A percentile compares a stretch with the other conserved stretches of the same genome.
These are phyloP conservation scores for Zostera marina DNA, from an alignment of 116 monocot species.

Conservation along the genomic window DNA sequence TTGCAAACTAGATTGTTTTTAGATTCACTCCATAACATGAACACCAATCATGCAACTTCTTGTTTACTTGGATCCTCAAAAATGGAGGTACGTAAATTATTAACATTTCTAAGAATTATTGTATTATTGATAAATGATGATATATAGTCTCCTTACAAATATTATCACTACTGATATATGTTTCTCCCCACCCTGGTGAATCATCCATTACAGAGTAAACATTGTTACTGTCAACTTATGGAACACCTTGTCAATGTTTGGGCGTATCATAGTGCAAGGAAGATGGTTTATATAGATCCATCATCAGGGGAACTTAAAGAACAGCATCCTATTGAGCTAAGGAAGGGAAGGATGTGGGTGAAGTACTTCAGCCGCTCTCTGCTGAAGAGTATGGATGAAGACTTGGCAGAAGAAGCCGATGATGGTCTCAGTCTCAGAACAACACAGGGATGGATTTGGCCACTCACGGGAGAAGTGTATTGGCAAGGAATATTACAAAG, in stretches of 20 bases:
- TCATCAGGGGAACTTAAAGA: slow-evolving; percentile 41
- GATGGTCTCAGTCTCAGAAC: slow-evolving; percentile 22
- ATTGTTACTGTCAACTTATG: slow-evolving; percentile 76
- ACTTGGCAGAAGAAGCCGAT: slow-evolving; percentile 80
- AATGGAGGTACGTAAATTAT: too few relatives aligned
- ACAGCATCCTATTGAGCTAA: slow-evolving; percentile 41
- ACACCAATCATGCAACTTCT: too few relatives aligned
- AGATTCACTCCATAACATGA: too few relatives aligned
- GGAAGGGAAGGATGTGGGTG: slow-evolving; percentile 60
- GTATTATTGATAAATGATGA: too few relatives aligned
- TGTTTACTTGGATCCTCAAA: too few relatives aligned
- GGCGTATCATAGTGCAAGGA: slow-evolving; percentile 87
- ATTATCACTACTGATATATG: too few relatives aligned
- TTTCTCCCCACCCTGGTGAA: neutral
- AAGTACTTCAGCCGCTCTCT: slow-evolving; percentile 48
- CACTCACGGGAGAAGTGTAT: slow-evolving; percentile 71
- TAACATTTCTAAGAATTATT: too few relatives aligned
- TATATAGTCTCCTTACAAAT: too few relatives aligned
- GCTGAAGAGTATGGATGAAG: slow-evolving; percentile 92
- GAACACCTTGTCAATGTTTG: slow-evolving; percentile 83
- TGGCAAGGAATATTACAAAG: slow-evolving; percentile 56
- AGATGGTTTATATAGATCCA: slow-evolving; percentile 78
- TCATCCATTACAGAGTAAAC: slow-evolving; percentile 29
- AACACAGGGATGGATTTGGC: slow-evolving; percentile 48
- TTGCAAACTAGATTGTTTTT: too few relatives aligned